Evolutionary conservation across 2,329 filamentous ascomycete genomes (phyloP).

Genomic region (Aureobasidium pullulans): DNA sequence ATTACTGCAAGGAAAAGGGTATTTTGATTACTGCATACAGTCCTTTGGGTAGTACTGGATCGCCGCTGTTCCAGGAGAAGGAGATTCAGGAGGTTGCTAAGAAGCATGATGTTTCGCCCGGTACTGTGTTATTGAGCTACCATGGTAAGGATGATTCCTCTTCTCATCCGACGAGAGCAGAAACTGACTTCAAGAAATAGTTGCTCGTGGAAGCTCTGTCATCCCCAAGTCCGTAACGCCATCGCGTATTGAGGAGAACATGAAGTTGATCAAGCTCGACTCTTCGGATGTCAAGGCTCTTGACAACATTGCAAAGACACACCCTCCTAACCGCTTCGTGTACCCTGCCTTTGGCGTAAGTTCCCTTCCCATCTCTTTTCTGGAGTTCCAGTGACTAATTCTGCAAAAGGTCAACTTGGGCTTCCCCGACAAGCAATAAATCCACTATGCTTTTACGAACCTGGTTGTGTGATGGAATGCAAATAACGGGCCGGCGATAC

Average conservation of each 20-base stretch:
- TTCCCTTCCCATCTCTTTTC: not conserved
- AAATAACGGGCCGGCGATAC: too few species aligned
- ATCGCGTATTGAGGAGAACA: slow-evolving; percentile 62
- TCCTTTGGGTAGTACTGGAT: slow-evolving; percentile 42
- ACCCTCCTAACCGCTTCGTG: slow-evolving; percentile 40
- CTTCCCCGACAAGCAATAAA: slow-evolving; percentile 40
- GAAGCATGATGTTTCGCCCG: slow-evolving; percentile 42
- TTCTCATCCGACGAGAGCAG: not conserved
- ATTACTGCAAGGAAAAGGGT: slow-evolving; percentile 59
- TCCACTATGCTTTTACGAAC: not conserved
- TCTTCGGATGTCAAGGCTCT: slow-evolving; percentile 52
- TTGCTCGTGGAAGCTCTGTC: slow-evolving; percentile 61
- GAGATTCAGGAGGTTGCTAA: slow-evolving; percentile 41
- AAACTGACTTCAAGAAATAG: slow-evolving; percentile 31
- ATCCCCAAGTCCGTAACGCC: slow-evolving; percentile 66
- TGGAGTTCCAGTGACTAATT: slow-evolving; percentile 12
- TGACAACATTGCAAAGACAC: slow-evolving; percentile 38
- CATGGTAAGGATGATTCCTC: slow-evolving; percentile 48
- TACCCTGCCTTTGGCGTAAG: slow-evolving; percentile 42
- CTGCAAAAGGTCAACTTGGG: slow-evolving; percentile 34
- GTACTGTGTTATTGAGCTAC: slow-evolving; percentile 61
- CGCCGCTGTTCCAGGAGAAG: slow-evolving; percentile 41
- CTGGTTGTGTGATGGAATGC: not conserved
- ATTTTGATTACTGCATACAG: slow-evolving; percentile 67
- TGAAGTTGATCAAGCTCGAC: slow-evolving; percentile 58